phyloP scores from a whole-genome alignment of 2,329 filamentous ascomycete genomes.

The Aulographum hederae region DNA sequence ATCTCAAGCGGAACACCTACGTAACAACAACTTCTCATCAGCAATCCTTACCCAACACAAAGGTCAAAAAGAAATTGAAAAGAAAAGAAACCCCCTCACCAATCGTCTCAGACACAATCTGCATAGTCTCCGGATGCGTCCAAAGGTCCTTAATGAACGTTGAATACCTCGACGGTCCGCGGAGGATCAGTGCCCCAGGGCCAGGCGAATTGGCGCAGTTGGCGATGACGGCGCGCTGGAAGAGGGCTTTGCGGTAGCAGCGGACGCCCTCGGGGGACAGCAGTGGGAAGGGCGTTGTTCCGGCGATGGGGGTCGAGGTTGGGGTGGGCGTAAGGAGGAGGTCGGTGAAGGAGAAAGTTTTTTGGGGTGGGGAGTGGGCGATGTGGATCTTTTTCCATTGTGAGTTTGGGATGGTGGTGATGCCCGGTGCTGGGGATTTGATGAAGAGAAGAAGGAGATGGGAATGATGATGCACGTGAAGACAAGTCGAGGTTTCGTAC shows the following conservation, averaged over 20 bases:
- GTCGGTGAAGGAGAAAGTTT: neutral
- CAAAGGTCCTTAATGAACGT: neutral
- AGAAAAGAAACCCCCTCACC: too few species aligned
- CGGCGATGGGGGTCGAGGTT: neutral
- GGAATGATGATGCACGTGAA: too few species aligned
- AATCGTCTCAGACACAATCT: neutral
- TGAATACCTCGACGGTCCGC: neutral
- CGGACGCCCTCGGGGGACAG: neutral
- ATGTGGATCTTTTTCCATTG: neutral
- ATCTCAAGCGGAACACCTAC: conserved; percentile 23
- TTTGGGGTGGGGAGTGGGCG: neutral
- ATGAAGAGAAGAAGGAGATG: too few species aligned
- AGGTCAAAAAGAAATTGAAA: too few species aligned
- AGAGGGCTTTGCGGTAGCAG: neutral
- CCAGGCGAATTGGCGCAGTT: neutral
- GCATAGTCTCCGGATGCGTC: neutral
- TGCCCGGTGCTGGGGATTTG: too few species aligned
- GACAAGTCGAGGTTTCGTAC: too few species aligned
- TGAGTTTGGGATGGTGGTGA: too few species aligned
- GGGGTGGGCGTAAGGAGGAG: neutral
- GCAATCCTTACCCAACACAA: too few species aligned
- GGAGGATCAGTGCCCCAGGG: neutral
- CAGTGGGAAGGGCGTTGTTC: neutral
- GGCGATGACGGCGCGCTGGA: neutral
- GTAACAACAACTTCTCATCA: too few species aligned